Base-by-base conservation (phyloP, 805 yeast species). In the Candida argentea region DNA sequence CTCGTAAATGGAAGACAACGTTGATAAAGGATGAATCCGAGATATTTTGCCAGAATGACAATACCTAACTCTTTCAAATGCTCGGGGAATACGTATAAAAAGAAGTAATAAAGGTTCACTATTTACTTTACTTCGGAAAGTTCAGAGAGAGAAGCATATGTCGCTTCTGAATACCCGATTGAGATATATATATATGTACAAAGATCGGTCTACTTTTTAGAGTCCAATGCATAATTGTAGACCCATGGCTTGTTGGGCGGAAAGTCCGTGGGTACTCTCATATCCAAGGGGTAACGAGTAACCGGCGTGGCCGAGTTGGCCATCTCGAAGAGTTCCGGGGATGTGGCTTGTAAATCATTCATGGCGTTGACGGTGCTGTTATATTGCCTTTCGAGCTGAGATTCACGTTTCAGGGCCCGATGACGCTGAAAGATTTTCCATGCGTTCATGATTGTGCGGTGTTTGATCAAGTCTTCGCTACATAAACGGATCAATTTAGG, bases 221-320 rank as follows among this genome's bases (percentile, higher is more conserved):
- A n/a, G n/a, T n/a, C n/a, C n/a, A n/a, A n/a, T 14, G 43, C 33
- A 34, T 43, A 55, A 37, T 74, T 70, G 43, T 70, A 70, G 32
- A 75, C 73, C 96, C 96, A 87, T 12, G 81, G 64, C 35, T 69
- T 67, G 44, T 71, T 73, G 12, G 96, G 81, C 9, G 98, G 98
- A 36, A 64, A 83, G 31, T 86, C 89, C 1, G 94, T 80, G 13
- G 98, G 98, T 6, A 83, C 74, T 46, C 91, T 73, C 51, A 84
- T 50, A 46, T 89, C 95, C 42, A 82, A 57, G 4, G 94, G 89
- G 52, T 83, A 86, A 43, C 85, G 62, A 40, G 70, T 69, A 28
- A 64, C 65, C 24, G 52, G 52, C 39, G 79, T 78, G 27, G 61
- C 56, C 17, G 52, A 51, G 42, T 73, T 76, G 7, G 95, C 93